These are phyloP conservation scores for Taphrina flavorubra DNA, from an alignment of 1,139 yeast species.

Conservation along the genomic window DNA sequence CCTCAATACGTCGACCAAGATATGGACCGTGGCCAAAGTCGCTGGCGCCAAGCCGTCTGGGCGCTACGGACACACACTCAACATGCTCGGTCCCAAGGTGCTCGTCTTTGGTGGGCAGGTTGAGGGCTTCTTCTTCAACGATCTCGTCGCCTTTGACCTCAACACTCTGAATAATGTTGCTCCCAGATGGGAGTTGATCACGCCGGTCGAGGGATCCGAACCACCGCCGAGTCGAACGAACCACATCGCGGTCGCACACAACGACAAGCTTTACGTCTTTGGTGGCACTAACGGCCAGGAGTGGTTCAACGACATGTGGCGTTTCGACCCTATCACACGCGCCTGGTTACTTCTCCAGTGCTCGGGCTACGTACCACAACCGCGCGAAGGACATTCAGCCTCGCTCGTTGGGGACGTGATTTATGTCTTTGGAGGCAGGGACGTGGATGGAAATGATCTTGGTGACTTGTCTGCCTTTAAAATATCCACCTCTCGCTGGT, in stretches of 20 bases:
- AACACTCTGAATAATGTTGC: constrained; percentile 69
- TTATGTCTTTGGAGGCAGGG: constrained; percentile 91
- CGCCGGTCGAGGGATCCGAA: constrained; percentile 59
- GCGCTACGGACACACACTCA: constrained; percentile 87
- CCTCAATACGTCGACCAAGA: constrained; percentile 70
- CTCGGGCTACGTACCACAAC: constrained; percentile 74
- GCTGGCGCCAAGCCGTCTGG: constrained; percentile 85
- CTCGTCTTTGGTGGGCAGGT: constrained; percentile 95
- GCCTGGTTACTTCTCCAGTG: constrained; percentile 64
- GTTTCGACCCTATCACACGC: constrained; percentile 71
- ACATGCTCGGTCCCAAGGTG: constrained; percentile 70
- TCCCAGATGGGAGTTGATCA: constrained; percentile 81
- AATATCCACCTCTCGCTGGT: constrained; percentile 74
- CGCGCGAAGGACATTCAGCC: constrained; percentile 91
- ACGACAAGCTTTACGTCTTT: constrained; percentile 80
- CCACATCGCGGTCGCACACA: constrained; percentile 84
- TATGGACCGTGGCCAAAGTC: constrained; percentile 47
- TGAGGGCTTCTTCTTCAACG: constrained; percentile 85
- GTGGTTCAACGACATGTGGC: constrained; percentile 79
- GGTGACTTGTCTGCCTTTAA: constrained; percentile 77
- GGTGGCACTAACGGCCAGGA: constrained; percentile 87
- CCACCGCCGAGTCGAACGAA: constrained; percentile 90
- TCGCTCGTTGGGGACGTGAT: constrained; percentile 77
- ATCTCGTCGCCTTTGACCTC: constrained; percentile 82
- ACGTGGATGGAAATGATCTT: constrained; percentile 72